Evolutionary conservation across 2,329 filamentous ascomycete species (phyloP), one percentile per base, ranked within the genome.

Genomic region (Mycosphaerella sp.): DNA sequence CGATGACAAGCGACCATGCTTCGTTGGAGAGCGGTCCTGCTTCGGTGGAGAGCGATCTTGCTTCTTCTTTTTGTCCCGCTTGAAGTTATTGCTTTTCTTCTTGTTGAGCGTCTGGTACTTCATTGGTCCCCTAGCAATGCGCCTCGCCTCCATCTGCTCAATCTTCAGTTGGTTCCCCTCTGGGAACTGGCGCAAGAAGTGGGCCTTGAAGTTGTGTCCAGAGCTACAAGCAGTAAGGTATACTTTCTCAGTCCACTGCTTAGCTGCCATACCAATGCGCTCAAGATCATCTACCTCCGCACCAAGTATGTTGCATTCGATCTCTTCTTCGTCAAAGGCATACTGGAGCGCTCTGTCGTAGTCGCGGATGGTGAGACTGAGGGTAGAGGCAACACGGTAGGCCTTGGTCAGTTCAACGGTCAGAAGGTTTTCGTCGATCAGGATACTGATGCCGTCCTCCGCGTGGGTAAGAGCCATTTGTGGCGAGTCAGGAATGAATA

Each of bases 361-460:
- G 21, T 55, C 16, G 9, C 43, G 6, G 6, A 55, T 28, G 4
- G 55, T 40, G 8, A 62, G 42, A 1, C 56, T 53, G 16, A 47
- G 27, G 17, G 32, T 47, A 1, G 60, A 57, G 6, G 60, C 59
- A 6, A 57, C 40, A 18, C 58, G 61, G 36, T 62, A 62, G 13
- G 62, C 61, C 37, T 55, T 60, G 41, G 44, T 39, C 2, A 64
- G 52, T 44, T 63, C 60, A 13, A 52, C 37, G 12, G 45, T 52
- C 25, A 50, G 30, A 49, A 97, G 77, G 6, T 91, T 91, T 71
- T 97, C 91, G 70, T 96, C 90, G 36, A 96, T 89, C 6, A 97
- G 79, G 40, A 97, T 77, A 34, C 89, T 86, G 68, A 97, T 96
- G 68, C 97, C 44, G 36, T 60, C 54, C 39, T 59, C 55, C 5